Evolutionary conservation across 306 rosid genomes (phyloP).

Genomic region (Rubus parviflorus): DNA sequence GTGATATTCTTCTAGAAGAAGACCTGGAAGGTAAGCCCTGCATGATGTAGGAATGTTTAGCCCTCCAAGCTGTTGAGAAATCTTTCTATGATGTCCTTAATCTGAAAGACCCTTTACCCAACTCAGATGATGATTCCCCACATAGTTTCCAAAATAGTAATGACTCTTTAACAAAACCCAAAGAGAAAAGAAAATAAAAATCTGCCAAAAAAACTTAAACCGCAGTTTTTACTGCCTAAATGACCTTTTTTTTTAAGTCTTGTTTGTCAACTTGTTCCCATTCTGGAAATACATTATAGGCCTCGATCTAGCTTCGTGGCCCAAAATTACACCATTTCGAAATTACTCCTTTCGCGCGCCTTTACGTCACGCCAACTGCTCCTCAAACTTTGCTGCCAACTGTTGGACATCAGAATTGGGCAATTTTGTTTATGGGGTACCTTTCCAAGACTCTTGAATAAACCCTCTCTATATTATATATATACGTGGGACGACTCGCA

Average conservation of each 20-base stretch:
- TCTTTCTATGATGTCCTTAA: conserved; percentile 27
- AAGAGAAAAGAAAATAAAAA: too few species aligned
- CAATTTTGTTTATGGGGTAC: too few species aligned
- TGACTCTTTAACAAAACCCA: too few species aligned
- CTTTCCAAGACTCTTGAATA: too few species aligned
- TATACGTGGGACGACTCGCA: too few species aligned
- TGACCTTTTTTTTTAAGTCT: too few species aligned
- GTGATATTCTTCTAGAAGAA: conserved; percentile 35
- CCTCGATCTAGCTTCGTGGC: not conserved
- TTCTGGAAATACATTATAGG: not conserved
- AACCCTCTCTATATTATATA: too few species aligned
- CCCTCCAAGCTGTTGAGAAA: conserved; percentile 31
- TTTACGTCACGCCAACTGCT: not conserved
- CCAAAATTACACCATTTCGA: not conserved
- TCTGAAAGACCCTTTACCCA: conserved; percentile 25
- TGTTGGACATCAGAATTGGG: too few species aligned
- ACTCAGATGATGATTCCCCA: too few species aligned
- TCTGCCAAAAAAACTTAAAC: too few species aligned
- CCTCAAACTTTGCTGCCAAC: not conserved
- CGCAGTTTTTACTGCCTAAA: too few species aligned
- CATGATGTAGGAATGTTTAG: conserved; percentile 21
- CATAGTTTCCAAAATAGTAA: too few species aligned
- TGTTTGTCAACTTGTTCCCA: not conserved
- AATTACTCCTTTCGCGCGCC: not conserved
- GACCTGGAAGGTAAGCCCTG: conserved; percentile 21